Conservation (phyloP, 768 basidiomycete genomes). For the Tricholoma terreum region DNA sequence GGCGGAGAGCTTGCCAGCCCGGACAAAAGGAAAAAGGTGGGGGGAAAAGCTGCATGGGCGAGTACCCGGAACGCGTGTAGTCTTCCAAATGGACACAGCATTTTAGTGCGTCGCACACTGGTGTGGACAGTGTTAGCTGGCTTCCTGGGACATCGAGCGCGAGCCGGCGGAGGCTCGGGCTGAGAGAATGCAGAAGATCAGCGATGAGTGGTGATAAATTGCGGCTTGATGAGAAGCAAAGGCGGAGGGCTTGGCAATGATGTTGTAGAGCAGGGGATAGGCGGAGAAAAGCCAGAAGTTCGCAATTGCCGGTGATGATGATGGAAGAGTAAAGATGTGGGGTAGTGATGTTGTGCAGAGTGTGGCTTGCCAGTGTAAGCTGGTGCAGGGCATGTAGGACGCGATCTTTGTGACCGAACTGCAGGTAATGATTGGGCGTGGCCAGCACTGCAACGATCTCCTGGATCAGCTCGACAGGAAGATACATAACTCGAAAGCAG, state of each 20-base stretch:
- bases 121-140: constrained; percentile 5
- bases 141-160: constrained; percentile 12
- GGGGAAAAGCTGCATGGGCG: constrained; percentile 14
- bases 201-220: constrained; percentile 5
- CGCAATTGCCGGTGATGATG: constrained; percentile 6
- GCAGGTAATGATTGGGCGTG: constrained; percentile 5
- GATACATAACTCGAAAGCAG: too few relatives aligned
- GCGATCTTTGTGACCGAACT: constrained; percentile 10
- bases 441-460: constrained; percentile 11
- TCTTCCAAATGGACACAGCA: constrained; percentile 9
- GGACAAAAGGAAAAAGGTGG: constrained; percentile 7
- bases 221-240: not conserved
- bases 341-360: constrained; percentile 2
- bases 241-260: constrained; percentile 7
- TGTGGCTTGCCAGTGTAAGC: constrained; percentile 6
- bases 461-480: constrained; percentile 12
- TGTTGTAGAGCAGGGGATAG: constrained; percentile 2
- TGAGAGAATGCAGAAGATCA: constrained; percentile 6
- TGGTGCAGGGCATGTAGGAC: constrained; percentile 9
- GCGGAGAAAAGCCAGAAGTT: constrained; percentile 5
- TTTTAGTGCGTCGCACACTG: constrained; percentile 9
- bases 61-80: constrained; percentile 12
- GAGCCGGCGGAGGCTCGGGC: constrained; percentile 10
- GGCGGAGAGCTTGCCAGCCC: constrained; percentile 8
- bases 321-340: constrained; percentile 13